A percentile compares a stretch with the other conserved stretches of the same genome.
Conservation (phyloP, 345 rosid genomes). For the Boechera stricta region DNA sequence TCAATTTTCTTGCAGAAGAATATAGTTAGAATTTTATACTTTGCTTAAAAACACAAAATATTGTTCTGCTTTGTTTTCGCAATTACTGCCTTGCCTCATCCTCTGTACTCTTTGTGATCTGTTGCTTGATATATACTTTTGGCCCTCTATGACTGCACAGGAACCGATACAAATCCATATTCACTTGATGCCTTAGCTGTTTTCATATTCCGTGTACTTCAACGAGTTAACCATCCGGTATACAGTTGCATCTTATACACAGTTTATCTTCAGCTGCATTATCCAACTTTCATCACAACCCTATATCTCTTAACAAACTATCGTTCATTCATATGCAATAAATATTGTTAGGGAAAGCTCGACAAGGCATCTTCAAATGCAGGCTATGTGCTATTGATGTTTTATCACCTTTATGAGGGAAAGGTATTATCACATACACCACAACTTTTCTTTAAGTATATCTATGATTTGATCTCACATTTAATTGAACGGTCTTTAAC, state of each 20-base stretch:
- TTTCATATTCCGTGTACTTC: constrained; percentile 89
- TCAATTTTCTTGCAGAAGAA: constrained; percentile 5
- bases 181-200: constrained; percentile 92
- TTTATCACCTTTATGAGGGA: constrained; percentile 94
- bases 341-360: constrained; percentile 79
- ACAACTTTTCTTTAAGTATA: constrained; percentile 10
- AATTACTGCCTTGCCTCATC: constrained; percentile 18
- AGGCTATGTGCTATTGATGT: constrained; percentile 94
- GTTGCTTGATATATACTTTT: constrained; percentile 9
- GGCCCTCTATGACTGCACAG: constrained; percentile 50
- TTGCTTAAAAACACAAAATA: neutral
- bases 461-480: constrained; percentile 7
- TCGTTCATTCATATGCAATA: constrained; percentile 30
- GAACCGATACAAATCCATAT: constrained; percentile 86
- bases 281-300: constrained; percentile 23
- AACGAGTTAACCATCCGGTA: constrained; percentile 92
- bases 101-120: constrained; percentile 7
- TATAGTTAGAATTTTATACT: neutral
- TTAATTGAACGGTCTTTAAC: constrained; percentile 7
- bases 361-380: constrained; percentile 85
- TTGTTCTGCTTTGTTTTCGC: neutral
- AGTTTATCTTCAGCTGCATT: constrained; percentile 9
- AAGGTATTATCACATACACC: constrained; percentile 60
- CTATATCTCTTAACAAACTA: constrained; percentile 25
- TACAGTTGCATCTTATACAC: constrained; percentile 26